phyloP scores from a whole-genome alignment of 2,329 filamentous ascomycete genomes.

The Aspergillus fumigatiaffinis region DNA sequence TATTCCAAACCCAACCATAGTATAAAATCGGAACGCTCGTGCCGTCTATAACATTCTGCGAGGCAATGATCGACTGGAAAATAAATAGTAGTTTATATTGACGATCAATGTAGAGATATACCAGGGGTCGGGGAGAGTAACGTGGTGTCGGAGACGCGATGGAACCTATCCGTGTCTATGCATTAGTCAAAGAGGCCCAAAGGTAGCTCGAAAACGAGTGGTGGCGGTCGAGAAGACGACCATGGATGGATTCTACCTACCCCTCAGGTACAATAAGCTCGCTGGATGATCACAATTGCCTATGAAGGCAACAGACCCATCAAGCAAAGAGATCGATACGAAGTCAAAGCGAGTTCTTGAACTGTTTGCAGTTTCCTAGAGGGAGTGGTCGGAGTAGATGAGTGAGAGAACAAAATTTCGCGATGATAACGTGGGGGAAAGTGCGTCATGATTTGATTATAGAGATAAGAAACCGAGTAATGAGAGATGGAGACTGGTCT shows the following conservation, averaged over 20 bases:
- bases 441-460: slow-evolving; percentile 33
- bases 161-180: neutral
- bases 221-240: neutral
- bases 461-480: slow-evolving; percentile 10
- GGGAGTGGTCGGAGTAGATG: slow-evolving; percentile 9
- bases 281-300: neutral
- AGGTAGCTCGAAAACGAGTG: neutral
- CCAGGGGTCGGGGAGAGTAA: neutral
- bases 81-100: neutral
- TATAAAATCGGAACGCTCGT: neutral
- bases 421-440: slow-evolving; percentile 23
- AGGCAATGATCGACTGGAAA: neutral
- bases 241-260: neutral
- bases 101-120: neutral
- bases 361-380: slow-evolving; percentile 2
- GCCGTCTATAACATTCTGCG: neutral
- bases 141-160: neutral
- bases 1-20: slow-evolving; percentile 1
- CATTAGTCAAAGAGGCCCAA: neutral
- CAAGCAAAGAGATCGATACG: neutral
- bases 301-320: slow-evolving; percentile 6
- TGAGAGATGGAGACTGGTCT: slow-evolving; percentile 1
- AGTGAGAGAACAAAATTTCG: slow-evolving; percentile 25
- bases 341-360: neutral
- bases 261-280: neutral